Evolutionary conservation across 805 yeast genomes (phyloP).

Genomic region (Candida easanensis): DNA sequence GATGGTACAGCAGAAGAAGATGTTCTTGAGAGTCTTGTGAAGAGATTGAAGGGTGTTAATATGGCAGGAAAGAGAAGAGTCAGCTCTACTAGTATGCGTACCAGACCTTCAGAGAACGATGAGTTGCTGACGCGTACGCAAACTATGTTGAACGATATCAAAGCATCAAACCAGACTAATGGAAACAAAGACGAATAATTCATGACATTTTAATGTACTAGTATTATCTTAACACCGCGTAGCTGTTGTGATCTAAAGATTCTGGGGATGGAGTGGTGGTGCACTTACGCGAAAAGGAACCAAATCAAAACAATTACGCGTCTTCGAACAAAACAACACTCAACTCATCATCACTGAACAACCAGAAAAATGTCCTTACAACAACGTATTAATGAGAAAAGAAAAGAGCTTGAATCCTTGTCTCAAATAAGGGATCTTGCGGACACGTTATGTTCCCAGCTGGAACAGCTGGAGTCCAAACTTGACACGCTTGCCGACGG

Average conservation of each 20-base stretch:
- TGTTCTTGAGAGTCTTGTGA: constrained; percentile 82
- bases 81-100: constrained; percentile 15
- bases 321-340: constrained; percentile 1
- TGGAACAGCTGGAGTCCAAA: constrained; percentile 47
- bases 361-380: constrained; percentile 26
- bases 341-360: neutral
- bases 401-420: constrained; percentile 48
- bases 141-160: constrained; percentile 26
- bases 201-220: neutral
- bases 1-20: constrained; percentile 21
- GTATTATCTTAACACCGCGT: no score
- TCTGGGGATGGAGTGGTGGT: no score
- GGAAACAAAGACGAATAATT: neutral
- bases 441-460: constrained; percentile 40
- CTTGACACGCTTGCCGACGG: constrained; percentile 49
- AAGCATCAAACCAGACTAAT: constrained; percentile 6
- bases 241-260: no score
- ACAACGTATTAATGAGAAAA: constrained; percentile 38
- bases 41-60: constrained; percentile 80
- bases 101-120: constrained; percentile 13
- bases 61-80: constrained; percentile 36
- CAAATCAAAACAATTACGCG: constrained; percentile 11
- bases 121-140: constrained; percentile 26
- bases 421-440: constrained; percentile 48
- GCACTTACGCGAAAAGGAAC: no score